Evolutionary conservation across 306 rosid species (phyloP), one percentile per base, ranked within the genome.

Genomic region (Oemleria cerasiformis): DNA sequence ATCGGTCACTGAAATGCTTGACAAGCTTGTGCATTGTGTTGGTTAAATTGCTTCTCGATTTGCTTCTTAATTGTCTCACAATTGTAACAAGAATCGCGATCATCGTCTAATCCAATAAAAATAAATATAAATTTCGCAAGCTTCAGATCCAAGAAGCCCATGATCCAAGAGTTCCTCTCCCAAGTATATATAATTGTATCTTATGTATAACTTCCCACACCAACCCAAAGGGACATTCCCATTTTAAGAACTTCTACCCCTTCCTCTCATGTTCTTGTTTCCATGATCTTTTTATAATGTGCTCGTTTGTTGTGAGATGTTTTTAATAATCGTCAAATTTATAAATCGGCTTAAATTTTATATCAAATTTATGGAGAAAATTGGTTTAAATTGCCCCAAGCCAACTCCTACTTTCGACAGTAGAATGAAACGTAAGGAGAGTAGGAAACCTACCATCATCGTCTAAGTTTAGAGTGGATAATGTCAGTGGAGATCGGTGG

Each of bases 161-260:
- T 82, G 96, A 90, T 90, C 96, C 95, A 75, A 86, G 89, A 86
- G 83, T 84, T 83, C 83, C 88, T 79, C 79, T 71, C 72, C 72
- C 7, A 55, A 67, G 71, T 43, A 50, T 41, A 51, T 43, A 68
- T 41, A 38, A 9, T 9, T 75, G 19, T 41, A 48, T 53, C 30
- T 25, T 25, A 71, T 62, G 36, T 19, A 36, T 30, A 20, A 30
- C 23, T 55, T 49, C 45, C 50, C 47, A 38, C 67, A 38, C 67
- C 73, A 63, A 63, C 67, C 53, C 67, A 64, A 75, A 25, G 90
- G 68, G 92, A 87, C 90, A 88, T 88, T 86, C 92, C 75, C 53
- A 21, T 42, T 36, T 53, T 69, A 73, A 58, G 39, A 68, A 81
- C 76, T 70, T 70, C 75, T 73, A 51, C 20, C 44, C 61, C n/a